Evolutionary conservation across 2,329 filamentous ascomycete species (phyloP).

Genomic region (Cercospora janseana): DNA sequence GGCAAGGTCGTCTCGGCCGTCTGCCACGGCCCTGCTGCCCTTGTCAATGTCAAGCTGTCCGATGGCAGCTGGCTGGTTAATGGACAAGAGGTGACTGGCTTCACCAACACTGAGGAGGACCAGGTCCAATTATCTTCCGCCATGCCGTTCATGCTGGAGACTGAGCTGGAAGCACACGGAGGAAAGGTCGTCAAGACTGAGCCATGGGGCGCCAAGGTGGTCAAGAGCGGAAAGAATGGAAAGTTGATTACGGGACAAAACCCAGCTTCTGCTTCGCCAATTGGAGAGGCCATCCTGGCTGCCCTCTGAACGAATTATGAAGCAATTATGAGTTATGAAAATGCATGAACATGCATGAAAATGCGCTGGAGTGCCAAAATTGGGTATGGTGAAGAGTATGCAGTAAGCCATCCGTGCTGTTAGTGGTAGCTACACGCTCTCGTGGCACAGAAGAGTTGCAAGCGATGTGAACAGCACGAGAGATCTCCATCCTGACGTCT

Average conservation of each 20-base stretch:
- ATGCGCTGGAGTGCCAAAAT: too few species aligned
- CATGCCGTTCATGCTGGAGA: conserved; percentile 63
- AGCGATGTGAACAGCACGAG: too few species aligned
- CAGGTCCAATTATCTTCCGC: conserved; percentile 36
- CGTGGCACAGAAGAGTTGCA: too few species aligned
- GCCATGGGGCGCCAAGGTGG: conserved; percentile 48
- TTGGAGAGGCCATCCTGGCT: conserved; percentile 44
- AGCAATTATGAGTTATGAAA: background rate
- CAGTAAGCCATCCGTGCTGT: too few species aligned
- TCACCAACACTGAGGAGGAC: conserved; percentile 58
- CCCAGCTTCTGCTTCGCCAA: conserved; percentile 44
- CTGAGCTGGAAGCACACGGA: conserved; percentile 52
- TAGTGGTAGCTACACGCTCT: too few species aligned
- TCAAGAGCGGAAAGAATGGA: conserved; percentile 38
- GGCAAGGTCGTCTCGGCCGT: conserved; percentile 65
- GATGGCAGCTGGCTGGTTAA: conserved; percentile 56
- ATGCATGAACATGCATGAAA: too few species aligned
- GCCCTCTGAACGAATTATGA: conserved; percentile 9
- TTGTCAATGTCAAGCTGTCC: conserved; percentile 56
- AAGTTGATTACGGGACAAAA: conserved; percentile 52
- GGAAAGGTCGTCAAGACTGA: conserved; percentile 59
- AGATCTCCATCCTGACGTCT: too few species aligned
- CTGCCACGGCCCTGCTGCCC: conserved; percentile 66
- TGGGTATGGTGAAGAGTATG: too few species aligned
- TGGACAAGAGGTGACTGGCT: conserved; percentile 59